These are phyloP conservation scores for Buxus sempervirens DNA, from an alignment of 164 flowering plant genomes.

Conservation along the genomic window DNA sequence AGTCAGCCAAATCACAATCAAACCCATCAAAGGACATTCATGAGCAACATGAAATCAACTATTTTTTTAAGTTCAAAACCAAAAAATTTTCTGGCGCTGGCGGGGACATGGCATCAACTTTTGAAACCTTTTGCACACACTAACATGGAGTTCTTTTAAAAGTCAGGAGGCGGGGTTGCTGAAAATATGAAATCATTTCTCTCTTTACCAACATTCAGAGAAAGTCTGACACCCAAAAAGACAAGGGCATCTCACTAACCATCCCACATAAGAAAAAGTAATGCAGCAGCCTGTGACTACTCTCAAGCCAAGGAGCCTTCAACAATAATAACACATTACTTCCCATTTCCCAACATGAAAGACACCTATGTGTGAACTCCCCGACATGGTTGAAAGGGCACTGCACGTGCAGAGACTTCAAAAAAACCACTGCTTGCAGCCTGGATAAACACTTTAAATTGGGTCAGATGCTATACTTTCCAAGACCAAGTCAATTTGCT, in stretches of 20 bases:
- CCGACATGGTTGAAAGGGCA: no score
- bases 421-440: no score
- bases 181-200: conserved; percentile 5
- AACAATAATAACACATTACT: no score
- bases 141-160: background rate
- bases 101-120: background rate
- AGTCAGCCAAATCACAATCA: no score
- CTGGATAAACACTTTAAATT: no score
- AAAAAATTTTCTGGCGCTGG: background rate
- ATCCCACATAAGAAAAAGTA: conserved; percentile 1
- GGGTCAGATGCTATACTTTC: no score
- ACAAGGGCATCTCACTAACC: conserved; percentile 14
- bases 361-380: no score
- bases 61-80: background rate
- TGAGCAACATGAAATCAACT: background rate
- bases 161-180: background rate
- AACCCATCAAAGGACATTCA: no score
- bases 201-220: background rate
- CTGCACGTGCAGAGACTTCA: no score
- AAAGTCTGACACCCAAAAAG: conserved; percentile 15
- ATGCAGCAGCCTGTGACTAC: conserved; percentile 5
- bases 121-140: background rate
- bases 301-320: no score
- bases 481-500: no score
- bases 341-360: no score